A percentile compares a stretch with the other conserved stretches of the same genome.
Evolutionary conservation across 257 asterid genomes (phyloP).

Genomic region (Rehmannia glutinosa): DNA sequence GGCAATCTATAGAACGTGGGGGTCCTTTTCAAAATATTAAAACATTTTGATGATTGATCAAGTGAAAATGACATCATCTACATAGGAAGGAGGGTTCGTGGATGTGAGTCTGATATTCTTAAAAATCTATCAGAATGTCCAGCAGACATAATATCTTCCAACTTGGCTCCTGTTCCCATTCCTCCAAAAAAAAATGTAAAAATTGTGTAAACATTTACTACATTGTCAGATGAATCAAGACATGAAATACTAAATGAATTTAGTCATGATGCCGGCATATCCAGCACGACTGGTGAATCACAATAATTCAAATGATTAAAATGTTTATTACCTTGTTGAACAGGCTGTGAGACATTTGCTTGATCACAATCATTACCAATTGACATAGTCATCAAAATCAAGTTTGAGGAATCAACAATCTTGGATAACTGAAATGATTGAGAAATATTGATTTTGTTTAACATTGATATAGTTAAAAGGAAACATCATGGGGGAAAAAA

Average conservation of each 20-base stretch:
- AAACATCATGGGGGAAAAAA: no score
- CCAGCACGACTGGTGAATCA: not conserved
- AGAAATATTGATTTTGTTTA: not conserved
- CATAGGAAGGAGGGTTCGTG: conserved; percentile 1
- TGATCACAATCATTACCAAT: not conserved
- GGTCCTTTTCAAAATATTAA: conserved; percentile 17
- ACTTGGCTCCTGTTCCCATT: conserved; percentile 21
- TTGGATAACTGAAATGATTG: conserved; percentile 6
- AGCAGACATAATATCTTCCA: conserved; percentile 19
- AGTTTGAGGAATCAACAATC: not conserved
- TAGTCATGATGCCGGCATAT: not conserved
- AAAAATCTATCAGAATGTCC: not conserved
- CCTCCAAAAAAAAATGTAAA: conserved; percentile 11
- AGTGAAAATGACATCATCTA: conserved; percentile 13
- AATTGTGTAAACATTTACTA: no score
- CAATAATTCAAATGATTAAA: no score
- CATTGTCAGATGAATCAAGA: not conserved
- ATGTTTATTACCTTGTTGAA: not conserved
- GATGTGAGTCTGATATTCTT: conserved; percentile 11
- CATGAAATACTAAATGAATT: conserved; percentile 1
- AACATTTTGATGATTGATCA: not conserved
- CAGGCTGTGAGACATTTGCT: not conserved
- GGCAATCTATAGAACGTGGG: conserved; percentile 31
- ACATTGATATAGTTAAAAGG: no score
- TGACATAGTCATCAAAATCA: not conserved